Evolutionary conservation across 2,329 filamentous ascomycete species (phyloP), one percentile per base, ranked within the genome.

Genomic region (Camillea tinctor): DNA sequence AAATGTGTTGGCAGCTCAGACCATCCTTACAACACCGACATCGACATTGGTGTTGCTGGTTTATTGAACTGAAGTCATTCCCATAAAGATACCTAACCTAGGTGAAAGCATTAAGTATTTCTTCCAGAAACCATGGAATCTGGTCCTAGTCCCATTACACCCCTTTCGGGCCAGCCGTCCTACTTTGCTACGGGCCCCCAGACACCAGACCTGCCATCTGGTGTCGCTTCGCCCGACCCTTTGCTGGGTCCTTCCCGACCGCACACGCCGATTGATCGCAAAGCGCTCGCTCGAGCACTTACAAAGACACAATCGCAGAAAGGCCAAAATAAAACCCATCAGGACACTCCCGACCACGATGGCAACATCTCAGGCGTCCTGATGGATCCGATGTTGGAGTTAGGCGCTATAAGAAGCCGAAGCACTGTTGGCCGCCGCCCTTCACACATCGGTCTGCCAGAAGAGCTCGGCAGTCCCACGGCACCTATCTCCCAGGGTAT

Each of bases 401-500:
- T 65, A 1, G 50, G 44, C 20, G 65, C 61, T 19, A 66, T 67
- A 2, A 49, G 60, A 51, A 66, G 63, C 60, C 60, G 65, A 15
- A 64, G 65, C 57, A 50, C 54, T 20, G 59, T n/a, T 13, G 20
- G 50, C 20, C 50, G 30, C 26, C 50, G 50, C 2, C 56, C 50
- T 4, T 53, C 48, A 49, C 22, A 51, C 26, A 58, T 52, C 48
- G 44, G 54, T 9, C 52, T 54, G 6, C 50, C 54, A 24, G 60
- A 63, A 19, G 66, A 66, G 22, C 57, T 60, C 36, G 57, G 59
- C 19, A 63, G 60, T 23, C 53, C 58, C 8, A 30, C n/a, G 24
- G 51, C 40, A 50, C 57, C 55, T n/a, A 55, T 40, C n/a, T 61
- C 64, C 1, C 75, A 77, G 60, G 74, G 74, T 15, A 60, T 72